Evolutionary conservation across 192 early-diverging fungal species (phyloP).

Genomic region (Linnemannia schmuckeri): DNA sequence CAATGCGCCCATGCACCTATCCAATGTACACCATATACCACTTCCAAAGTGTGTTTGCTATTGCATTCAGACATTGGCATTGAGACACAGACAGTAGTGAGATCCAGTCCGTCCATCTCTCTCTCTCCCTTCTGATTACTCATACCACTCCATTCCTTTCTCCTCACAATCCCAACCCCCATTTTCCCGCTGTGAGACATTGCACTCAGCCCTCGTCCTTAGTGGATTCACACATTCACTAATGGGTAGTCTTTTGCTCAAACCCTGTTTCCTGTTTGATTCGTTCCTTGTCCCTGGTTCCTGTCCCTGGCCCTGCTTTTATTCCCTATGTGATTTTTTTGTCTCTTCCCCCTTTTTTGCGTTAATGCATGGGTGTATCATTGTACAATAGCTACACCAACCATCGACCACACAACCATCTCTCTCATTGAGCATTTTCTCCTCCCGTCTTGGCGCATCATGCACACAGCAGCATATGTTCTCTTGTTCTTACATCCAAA

Average conservation of each 20-base stretch:
- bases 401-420: neutral
- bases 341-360: neutral
- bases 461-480: neutral
- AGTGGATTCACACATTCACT: neutral
- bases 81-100: neutral
- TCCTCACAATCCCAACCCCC: neutral
- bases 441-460: neutral
- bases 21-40: neutral
- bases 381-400: neutral
- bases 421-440: neutral
- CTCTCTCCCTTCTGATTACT: neutral
- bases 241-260: neutral
- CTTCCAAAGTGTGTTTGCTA: neutral
- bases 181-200: neutral
- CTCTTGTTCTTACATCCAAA: neutral
- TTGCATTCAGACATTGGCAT: neutral
- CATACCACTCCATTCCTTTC: neutral
- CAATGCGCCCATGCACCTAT: too few relatives aligned
- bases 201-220: neutral
- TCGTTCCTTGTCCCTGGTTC: neutral
- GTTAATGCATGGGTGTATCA: conserved; percentile 1
- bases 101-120: neutral
- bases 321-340: neutral
- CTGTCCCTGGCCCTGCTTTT: neutral
- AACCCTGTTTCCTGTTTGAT: neutral